Conservation (phyloP, 2,329 filamentous ascomycete species). For the Neopestalotiopsis clavispora region DNA sequence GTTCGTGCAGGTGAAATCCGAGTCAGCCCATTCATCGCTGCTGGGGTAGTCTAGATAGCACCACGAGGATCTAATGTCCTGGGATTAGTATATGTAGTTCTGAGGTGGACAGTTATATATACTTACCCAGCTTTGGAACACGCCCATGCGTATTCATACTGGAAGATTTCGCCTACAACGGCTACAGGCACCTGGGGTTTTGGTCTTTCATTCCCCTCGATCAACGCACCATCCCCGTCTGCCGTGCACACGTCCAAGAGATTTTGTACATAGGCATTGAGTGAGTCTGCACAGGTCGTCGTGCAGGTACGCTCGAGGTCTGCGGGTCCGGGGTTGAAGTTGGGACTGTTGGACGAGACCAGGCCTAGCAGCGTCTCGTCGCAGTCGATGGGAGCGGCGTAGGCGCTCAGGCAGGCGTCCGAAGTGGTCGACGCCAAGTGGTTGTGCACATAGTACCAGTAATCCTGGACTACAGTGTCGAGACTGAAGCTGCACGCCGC, state of each 20-base stretch:
- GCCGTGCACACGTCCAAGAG: background rate
- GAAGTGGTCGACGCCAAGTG: slow-evolving; percentile 35
- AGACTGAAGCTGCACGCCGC: slow-evolving; percentile 38
- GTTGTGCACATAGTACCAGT: slow-evolving; percentile 35
- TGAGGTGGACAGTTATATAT: slow-evolving; percentile 7
- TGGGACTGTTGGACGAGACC: slow-evolving; percentile 33
- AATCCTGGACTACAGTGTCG: slow-evolving; percentile 32
- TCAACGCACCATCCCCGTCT: slow-evolving; percentile 6
- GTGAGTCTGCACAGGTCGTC: slow-evolving; percentile 29
- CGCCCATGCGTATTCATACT: slow-evolving; percentile 28
- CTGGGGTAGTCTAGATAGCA: slow-evolving; percentile 28
- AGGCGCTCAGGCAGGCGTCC: slow-evolving; percentile 34
- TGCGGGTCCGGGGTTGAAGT: slow-evolving; percentile 29
- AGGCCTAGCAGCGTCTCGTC: slow-evolving; percentile 33
- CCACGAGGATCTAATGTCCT: slow-evolving; percentile 26
- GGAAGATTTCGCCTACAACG: slow-evolving; percentile 26
- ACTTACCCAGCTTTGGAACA: slow-evolving; percentile 28
- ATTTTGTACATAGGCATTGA: slow-evolving; percentile 22
- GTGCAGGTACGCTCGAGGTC: slow-evolving; percentile 33
- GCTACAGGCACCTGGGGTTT: slow-evolving; percentile 20
- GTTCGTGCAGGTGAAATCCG: slow-evolving; percentile 32
- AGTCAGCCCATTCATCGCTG: slow-evolving; percentile 21
- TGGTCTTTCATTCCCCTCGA: slow-evolving; percentile 24
- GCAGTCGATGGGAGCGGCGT: slow-evolving; percentile 34
- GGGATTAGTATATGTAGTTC: background rate